Evolutionary conservation across 345 rosid genomes (phyloP), one percentile per base, ranked within the genome.

Genomic region (Tarenaya hassleriana): DNA sequence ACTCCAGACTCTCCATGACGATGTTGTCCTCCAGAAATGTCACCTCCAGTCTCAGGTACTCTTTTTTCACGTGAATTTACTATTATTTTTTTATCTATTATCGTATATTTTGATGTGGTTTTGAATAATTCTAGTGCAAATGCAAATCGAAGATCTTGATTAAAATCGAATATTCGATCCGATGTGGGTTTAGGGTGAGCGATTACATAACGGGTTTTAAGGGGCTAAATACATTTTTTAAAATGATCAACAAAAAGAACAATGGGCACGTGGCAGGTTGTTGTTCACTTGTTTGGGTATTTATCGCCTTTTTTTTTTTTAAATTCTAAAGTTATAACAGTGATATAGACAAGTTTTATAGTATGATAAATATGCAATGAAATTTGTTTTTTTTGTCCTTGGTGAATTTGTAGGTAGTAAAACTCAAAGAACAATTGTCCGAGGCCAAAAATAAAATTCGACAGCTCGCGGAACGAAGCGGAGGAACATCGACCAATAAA

Each of bases 41-140:
- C 73, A 63, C 7, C 94, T 89, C 45, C 88, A 89, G 52, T 74
- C 87, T 37, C 84, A 89, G 94, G 95, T 89, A 52, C 14, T 7
- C 43, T 1, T 24, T 18, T 0, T 12, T n/a, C n/a, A n/a, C n/a
- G n/a, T n/a, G n/a, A n/a, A n/a, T 4, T 53, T 27, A 24, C n/a
- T 10, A 6, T 14, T 12, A 11, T 35, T 21, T 24, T 7, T 10
- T 1, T 37, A n/a, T 8, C 44, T 12, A 7, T 18, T 16, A 21
- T 21, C 27, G 16, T 39, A 39, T 2, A 14, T 4, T 21, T 44
- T 27, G 33, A n/a, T n/a, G n/a, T n/a, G n/a, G n/a, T n/a, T n/a
- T n/a, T n/a, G n/a, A n/a, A n/a, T n/a, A n/a, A n/a, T n/a, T n/a
- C n/a, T n/a, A n/a, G n/a, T n/a, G n/a, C n/a, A n/a, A n/a, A n/a